These are phyloP conservation scores for Glaciozyma martinii DNA, from an alignment of 768 basidiomycete species.

Conservation along the genomic window DNA sequence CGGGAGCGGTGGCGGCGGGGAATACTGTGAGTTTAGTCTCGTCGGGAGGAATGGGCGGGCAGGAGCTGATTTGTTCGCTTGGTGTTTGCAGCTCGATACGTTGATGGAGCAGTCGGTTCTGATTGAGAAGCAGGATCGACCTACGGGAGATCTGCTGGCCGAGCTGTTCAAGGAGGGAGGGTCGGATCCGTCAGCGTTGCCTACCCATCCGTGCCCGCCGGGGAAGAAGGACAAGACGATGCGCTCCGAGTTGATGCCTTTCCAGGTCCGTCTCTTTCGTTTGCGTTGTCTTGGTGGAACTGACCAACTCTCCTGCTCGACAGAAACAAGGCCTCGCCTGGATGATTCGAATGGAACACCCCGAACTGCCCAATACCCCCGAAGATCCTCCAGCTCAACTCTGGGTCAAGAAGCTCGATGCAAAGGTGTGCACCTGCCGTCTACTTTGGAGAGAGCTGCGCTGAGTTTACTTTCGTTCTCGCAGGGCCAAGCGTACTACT, in stretches of 20 bases:
- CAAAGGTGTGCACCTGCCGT: slow-evolving; percentile 16
- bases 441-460: no score
- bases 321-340: slow-evolving; percentile 77
- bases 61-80: no score
- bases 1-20: background rate
- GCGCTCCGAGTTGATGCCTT: slow-evolving; percentile 64
- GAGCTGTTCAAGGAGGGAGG: slow-evolving; percentile 35
- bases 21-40: background rate
- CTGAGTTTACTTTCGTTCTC: no score
- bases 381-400: slow-evolving; percentile 74
- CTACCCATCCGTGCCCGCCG: slow-evolving; percentile 63
- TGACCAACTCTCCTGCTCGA: no score
- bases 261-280: slow-evolving; percentile 52
- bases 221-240: slow-evolving; percentile 58
- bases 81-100: background rate
- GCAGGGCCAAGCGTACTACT: slow-evolving; percentile 51
- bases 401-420: slow-evolving; percentile 56
- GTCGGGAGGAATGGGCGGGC: background rate
- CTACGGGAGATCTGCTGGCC: slow-evolving; percentile 27
- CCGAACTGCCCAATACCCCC: slow-evolving; percentile 57
- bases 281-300: background rate
- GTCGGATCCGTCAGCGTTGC: slow-evolving; percentile 59
- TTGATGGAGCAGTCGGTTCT: slow-evolving; percentile 16
- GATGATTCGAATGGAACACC: slow-evolving; percentile 66
- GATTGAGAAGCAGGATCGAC: slow-evolving; percentile 7